Evolutionary conservation across 805 yeast species (phyloP).

Genomic region (Starmerella kuoi): DNA sequence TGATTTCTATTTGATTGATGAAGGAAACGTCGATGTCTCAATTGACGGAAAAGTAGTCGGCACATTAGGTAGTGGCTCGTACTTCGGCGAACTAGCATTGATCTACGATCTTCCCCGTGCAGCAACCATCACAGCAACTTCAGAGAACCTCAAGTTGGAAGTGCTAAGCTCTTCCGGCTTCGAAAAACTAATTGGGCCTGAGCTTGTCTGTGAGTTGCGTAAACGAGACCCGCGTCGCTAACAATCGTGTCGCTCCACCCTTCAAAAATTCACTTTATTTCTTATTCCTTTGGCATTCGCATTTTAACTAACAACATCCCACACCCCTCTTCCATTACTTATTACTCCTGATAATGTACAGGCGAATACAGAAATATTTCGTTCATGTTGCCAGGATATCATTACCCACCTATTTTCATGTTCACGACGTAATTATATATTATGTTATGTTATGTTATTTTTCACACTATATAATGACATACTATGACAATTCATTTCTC

Average conservation of each 20-base stretch:
- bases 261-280: too few species aligned
- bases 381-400: too few species aligned
- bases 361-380: too few species aligned
- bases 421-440: too few species aligned
- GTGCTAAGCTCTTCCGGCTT: conserved; percentile 85
- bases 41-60: conserved; percentile 46
- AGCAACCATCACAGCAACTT: conserved; percentile 73
- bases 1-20: conserved; percentile 59
- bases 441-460: too few species aligned
- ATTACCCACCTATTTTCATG: too few species aligned
- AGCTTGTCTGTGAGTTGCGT: conserved; percentile 73
- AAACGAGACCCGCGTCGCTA: conserved; percentile 55
- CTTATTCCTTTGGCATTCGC: too few species aligned
- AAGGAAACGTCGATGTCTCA: conserved; percentile 69
- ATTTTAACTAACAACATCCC: too few species aligned
- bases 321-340: too few species aligned
- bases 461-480: too few species aligned
- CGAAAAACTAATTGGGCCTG: conserved; percentile 82
- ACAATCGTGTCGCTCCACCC: background rate
- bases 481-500: too few species aligned
- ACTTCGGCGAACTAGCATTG: conserved; percentile 93
- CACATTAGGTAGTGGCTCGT: conserved; percentile 64
- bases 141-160: conserved; percentile 68
- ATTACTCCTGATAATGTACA: too few species aligned
- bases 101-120: conserved; percentile 86